Evolutionary conservation across 805 yeast species (phyloP), one percentile per base, ranked within the genome.

Genomic region (Wickerhamiella bombiphila): DNA sequence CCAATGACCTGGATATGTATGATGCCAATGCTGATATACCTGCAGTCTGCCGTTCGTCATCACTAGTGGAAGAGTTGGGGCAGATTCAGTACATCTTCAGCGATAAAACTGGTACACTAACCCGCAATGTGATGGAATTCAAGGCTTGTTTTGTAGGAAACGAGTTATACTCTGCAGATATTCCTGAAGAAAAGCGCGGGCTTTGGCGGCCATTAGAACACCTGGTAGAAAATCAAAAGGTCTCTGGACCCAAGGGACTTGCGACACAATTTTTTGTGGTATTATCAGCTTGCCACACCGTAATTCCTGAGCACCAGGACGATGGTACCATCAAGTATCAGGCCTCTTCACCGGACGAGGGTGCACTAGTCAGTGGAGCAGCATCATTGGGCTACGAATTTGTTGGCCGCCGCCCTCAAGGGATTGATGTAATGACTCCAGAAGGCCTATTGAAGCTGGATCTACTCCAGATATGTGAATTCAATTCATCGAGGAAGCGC

Each of bases 321-420:
- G 51, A 51, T 25, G 61, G 58, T 4, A 40, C 39, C 22, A 76
- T 91, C 45, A 86, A 82, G 56, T 91, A 93, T 56, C 99, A 91
- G 60, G 98, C 99, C 1, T 95, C 98, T 0, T 86, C 97, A 0
- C 98, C 98, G 0, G 99, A 91, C 62, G 98, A 93, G 64, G 98
- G 98, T 36, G 99, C 99, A 0, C 66, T 91, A 43, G 99, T 91
- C 2, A 85, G 86, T 50, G 99, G 99, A 41, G 97, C 94, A 14
- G 91, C 96, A 0, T 66, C 65, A 51, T 62, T 88, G 34, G 97
- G 96, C 0, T 91, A 79, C 55, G 74, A 69, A 44, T 93, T 91
- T 55, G 69, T 72, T 5, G 74, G 83, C 34, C 78, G 99, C 61
- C 75, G 75, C 35, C 99, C 99, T 4, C 74, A 75, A 41, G 69